phyloP scores from a whole-genome alignment of 2,329 filamentous ascomycete genomes.

The Zasmidium citrigriseum region DNA sequence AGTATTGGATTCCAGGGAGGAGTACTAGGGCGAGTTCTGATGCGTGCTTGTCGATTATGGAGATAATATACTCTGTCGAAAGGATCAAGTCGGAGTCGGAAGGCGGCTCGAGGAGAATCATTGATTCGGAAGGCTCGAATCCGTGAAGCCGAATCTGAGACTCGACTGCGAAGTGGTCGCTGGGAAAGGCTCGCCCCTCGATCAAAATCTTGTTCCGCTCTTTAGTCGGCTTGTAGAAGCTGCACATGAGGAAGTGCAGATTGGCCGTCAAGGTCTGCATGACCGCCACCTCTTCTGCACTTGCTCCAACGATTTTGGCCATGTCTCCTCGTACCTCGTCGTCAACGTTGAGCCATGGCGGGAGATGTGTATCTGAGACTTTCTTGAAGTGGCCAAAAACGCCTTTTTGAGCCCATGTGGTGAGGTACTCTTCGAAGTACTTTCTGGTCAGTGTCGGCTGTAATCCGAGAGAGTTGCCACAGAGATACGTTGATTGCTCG shows the following conservation, averaged over 20 bases:
- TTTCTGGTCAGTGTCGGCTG: conserved; percentile 70
- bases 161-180: conserved; percentile 71
- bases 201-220: conserved; percentile 76
- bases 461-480: conserved; percentile 84
- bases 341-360: conserved; percentile 76
- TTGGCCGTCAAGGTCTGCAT: conserved; percentile 88
- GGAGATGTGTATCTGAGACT: conserved; percentile 66
- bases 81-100: conserved; percentile 58
- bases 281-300: conserved; percentile 72
- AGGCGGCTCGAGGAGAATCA: conserved; percentile 71
- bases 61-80: conserved; percentile 69
- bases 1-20: conserved; percentile 87
- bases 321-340: conserved; percentile 71
- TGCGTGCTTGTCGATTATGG: conserved; percentile 73
- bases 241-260: conserved; percentile 78
- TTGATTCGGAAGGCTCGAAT: conserved; percentile 64
- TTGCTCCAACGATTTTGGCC: conserved; percentile 73
- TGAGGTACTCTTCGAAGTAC: conserved; percentile 71
- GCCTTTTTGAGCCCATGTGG: conserved; percentile 81
- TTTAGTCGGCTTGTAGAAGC: conserved; percentile 73
- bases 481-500: conserved; percentile 71
- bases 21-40: conserved; percentile 73
- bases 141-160: conserved; percentile 76
- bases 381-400: conserved; percentile 80
- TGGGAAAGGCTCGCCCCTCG: conserved; percentile 86